Base-by-base conservation (phyloP, 176 grass and related monocot species). In the Echinochloa phyllopogon region DNA sequence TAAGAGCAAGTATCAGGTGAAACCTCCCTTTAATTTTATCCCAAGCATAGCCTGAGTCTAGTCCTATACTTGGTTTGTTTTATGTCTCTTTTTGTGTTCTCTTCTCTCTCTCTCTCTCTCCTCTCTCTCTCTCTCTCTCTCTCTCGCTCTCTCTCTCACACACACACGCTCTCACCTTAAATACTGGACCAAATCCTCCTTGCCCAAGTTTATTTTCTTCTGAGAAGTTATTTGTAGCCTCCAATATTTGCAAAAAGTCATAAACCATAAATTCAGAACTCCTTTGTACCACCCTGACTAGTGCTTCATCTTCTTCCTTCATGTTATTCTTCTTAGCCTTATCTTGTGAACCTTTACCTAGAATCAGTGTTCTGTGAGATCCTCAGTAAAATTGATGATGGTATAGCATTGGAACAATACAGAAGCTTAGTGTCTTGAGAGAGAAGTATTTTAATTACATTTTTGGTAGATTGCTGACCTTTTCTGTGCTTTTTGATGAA, bases 161-260 rank as follows among this genome's bases (percentile, higher is more conserved):
- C n/a, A n/a, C n/a, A n/a, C n/a, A n/a, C n/a, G n/a, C n/a, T n/a
- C n/a, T n/a, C n/a, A 65, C 62, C 62, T 65, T 65, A 65, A 37
- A 37, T 65, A 65, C 62, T 16, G 29, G 62, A 37, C 62, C 62
- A 65, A 65, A 65, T 65, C 62, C 62, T 17, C 62, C 62, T 37
- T 65, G 2, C 2, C 62, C 62, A 65, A 65, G 62, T 65, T 65
- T 65, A 16, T 37, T 65, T 37, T 65, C 62, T 36, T 64, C 27
- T 64, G 27, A 64, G 5, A 64, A 64, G 27, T 36, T 15, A 25
- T 65, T 50, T 50, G 48, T 50, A 38, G 62, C 61, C 25, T 64
- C 61, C 61, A 64, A 64, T 10, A 62, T 11, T 29, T 62, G 23
- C 24, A 29, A 29, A 27, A 62, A 29, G 59, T 14, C 59, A 62